A percentile compares a stretch with the other conserved stretches of the same genome.
Conservation (phyloP, 306 rosid species). For the Cotoneaster glaucophyllus region DNA sequence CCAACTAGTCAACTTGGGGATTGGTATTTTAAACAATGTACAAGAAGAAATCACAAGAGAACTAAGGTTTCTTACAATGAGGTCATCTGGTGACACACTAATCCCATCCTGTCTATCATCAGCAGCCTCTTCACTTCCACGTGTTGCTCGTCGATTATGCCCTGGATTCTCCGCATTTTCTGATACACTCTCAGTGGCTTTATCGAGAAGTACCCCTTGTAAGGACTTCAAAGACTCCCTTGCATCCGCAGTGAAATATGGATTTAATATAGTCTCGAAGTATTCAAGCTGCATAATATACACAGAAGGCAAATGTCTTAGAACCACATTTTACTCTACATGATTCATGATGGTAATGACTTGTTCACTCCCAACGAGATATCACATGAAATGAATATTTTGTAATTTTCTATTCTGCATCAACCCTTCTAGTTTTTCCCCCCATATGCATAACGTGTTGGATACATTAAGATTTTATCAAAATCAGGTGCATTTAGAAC, state of each 20-base stretch:
- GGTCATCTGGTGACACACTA: slow-evolving; percentile 81
- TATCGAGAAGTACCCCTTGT: slow-evolving; percentile 88
- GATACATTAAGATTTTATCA: not conserved
- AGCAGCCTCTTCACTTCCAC: slow-evolving; percentile 91
- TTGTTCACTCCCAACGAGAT: not conserved
- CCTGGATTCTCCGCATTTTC: slow-evolving; percentile 80
- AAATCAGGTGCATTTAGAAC: not conserved
- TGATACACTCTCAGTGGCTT: slow-evolving; percentile 74
- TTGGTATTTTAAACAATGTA: not conserved
- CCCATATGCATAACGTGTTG: not conserved
- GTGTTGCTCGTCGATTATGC: slow-evolving; percentile 85
- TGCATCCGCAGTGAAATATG: slow-evolving; percentile 89
- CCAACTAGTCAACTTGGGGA: not conserved
- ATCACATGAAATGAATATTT: not conserved
- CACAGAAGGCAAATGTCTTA: slow-evolving; percentile 5
- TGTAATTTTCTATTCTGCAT: not conserved
- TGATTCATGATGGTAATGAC: not conserved
- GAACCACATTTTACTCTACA: not conserved
- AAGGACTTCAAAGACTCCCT: slow-evolving; percentile 86
- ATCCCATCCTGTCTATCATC: slow-evolving; percentile 74
- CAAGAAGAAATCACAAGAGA: slow-evolving; percentile 6
- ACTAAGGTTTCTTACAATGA: slow-evolving; percentile 62
- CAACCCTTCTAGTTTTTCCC: no score
- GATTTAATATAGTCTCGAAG: slow-evolving; percentile 85
- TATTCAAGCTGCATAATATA: slow-evolving; percentile 83